These are phyloP conservation scores for Stephania japonica DNA, from an alignment of 164 flowering plant species.

Conservation along the genomic window DNA sequence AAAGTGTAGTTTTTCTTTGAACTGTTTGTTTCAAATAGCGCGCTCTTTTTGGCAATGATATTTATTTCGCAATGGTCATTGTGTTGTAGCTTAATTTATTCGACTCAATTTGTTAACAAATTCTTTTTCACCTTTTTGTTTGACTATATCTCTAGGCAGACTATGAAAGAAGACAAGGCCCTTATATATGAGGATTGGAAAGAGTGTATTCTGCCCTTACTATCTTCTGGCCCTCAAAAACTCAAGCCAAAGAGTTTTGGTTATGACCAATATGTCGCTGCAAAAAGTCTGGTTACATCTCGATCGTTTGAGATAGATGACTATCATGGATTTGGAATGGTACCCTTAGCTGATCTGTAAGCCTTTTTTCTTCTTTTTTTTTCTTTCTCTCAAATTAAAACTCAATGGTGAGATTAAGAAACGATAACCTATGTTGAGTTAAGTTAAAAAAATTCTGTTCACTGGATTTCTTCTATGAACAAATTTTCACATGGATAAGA, in stretches of 20 bases:
- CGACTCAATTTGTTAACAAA: not conserved
- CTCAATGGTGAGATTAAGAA: not conserved
- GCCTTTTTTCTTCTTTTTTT: slow-evolving; percentile 18
- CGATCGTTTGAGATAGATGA: slow-evolving; percentile 82
- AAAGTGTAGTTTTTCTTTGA: not conserved
- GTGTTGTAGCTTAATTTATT: not conserved
- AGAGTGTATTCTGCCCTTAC: slow-evolving; percentile 66
- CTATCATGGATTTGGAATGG: slow-evolving; percentile 94
- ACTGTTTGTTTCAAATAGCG: not conserved
- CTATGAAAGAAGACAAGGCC: slow-evolving; percentile 66
- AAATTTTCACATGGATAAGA: not conserved
- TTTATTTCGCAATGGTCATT: not conserved
- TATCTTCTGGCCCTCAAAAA: slow-evolving; percentile 28
- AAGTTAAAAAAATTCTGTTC: too few species aligned
- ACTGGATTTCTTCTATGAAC: not conserved
- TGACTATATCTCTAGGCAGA: slow-evolving; percentile 57
- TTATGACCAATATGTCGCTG: slow-evolving; percentile 66
- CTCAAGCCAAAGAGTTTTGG: slow-evolving; percentile 48
- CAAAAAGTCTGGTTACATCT: slow-evolving; percentile 79
- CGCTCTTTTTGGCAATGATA: not conserved
- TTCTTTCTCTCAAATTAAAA: not conserved
- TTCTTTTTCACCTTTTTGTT: not conserved
- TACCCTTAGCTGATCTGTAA: slow-evolving; percentile 96
- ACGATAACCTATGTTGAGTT: too few species aligned
- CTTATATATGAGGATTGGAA: slow-evolving; percentile 84